These are phyloP conservation scores for Colletotrichum higginsianum DNA, from an alignment of 2,329 filamentous ascomycete species.

Conservation along the genomic window DNA sequence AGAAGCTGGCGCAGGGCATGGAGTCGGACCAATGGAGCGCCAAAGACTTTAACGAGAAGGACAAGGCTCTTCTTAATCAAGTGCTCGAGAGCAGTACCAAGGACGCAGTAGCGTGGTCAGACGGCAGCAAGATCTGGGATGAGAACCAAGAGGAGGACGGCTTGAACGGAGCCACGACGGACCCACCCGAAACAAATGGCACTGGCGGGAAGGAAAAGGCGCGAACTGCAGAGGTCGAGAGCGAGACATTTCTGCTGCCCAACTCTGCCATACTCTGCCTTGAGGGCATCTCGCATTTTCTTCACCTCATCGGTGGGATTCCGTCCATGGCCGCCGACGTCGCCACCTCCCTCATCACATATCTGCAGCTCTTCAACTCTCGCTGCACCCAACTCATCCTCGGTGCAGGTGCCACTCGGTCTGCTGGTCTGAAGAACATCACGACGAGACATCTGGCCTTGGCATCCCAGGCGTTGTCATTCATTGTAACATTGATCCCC, in stretches of 20 bases:
- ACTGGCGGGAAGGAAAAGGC: constrained; percentile 72
- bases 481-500: constrained; percentile 88
- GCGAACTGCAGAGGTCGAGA: constrained; percentile 83
- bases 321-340: constrained; percentile 92
- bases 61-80: constrained; percentile 71
- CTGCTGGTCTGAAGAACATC: constrained; percentile 94
- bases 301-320: constrained; percentile 86
- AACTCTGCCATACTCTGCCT: constrained; percentile 87
- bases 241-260: constrained; percentile 88
- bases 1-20: constrained; percentile 82
- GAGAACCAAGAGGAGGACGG: constrained; percentile 41
- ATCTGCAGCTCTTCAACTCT: constrained; percentile 94
- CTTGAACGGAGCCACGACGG: constrained; percentile 42
- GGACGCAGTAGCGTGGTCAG: constrained; percentile 78
- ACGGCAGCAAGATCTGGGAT: constrained; percentile 72
- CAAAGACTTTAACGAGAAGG: constrained; percentile 78
- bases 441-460: constrained; percentile 95
- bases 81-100: constrained; percentile 80
- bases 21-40: constrained; percentile 86
- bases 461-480: constrained; percentile 89
- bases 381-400: constrained; percentile 96
- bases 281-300: constrained; percentile 84
- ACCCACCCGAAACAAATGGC: constrained; percentile 62
- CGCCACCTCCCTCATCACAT: constrained; percentile 83
- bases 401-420: constrained; percentile 90